Evolutionary conservation across 306 rosid species (phyloP).

Genomic region (Trifolium subterraneum): DNA sequence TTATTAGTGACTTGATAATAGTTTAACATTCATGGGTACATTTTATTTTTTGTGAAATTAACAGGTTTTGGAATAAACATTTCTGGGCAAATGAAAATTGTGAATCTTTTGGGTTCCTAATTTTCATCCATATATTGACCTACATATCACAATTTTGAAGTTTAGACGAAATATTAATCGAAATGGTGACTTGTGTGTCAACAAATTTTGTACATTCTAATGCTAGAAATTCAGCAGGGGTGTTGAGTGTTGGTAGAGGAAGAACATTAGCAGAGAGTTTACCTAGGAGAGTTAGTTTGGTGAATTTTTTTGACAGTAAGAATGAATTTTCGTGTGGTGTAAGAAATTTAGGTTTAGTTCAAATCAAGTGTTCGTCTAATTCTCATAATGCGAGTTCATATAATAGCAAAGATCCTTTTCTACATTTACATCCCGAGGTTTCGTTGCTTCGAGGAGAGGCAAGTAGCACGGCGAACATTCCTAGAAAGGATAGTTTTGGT

Average conservation of each 20-base stretch:
- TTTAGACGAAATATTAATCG: background rate
- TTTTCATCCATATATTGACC: slow-evolving; percentile 2
- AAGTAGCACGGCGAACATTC: slow-evolving; percentile 47
- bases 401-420: slow-evolving; percentile 79
- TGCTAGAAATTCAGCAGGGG: slow-evolving; percentile 59
- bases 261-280: slow-evolving; percentile 29
- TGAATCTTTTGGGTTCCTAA: slow-evolving; percentile 39
- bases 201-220: slow-evolving; percentile 60
- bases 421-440: slow-evolving; percentile 85
- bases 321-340: slow-evolving; percentile 46
- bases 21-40: background rate
- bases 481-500: slow-evolving; percentile 62
- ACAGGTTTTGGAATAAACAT: slow-evolving; percentile 15
- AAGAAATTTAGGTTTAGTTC: slow-evolving; percentile 55
- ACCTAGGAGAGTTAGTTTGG: slow-evolving; percentile 45
- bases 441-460: slow-evolving; percentile 93
- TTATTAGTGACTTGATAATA: background rate
- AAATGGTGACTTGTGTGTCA: slow-evolving; percentile 38
- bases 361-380: slow-evolving; percentile 59
- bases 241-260: slow-evolving; percentile 61
- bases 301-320: slow-evolving; percentile 51
- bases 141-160: slow-evolving; percentile 31
- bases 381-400: slow-evolving; percentile 62
- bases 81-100: slow-evolving; percentile 41
- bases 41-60: background rate